Conservation (phyloP, 192 early-diverging fungal genomes). For the Chytriomyces sp. region DNA sequence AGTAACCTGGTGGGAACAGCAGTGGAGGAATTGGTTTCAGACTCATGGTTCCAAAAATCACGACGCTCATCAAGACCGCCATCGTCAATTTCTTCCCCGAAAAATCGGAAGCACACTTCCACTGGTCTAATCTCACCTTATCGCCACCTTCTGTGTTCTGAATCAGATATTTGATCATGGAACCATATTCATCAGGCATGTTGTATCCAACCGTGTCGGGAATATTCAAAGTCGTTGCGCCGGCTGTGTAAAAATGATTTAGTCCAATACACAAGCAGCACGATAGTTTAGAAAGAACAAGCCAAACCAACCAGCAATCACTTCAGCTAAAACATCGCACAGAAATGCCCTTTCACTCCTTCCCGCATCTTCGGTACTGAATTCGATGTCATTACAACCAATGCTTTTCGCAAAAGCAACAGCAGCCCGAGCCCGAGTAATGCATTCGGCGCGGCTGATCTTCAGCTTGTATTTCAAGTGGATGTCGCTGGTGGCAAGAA, state of each 20-base stretch:
- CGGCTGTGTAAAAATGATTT: slow-evolving; percentile 60
- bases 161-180: slow-evolving; percentile 81
- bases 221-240: slow-evolving; percentile 94
- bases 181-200: slow-evolving; percentile 87
- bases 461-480: slow-evolving; percentile 94
- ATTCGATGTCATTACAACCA: slow-evolving; percentile 86
- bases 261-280: slow-evolving; percentile 43
- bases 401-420: slow-evolving; percentile 80
- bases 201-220: slow-evolving; percentile 99
- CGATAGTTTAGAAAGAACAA: neutral
- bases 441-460: slow-evolving; percentile 85
- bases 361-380: slow-evolving; percentile 94
- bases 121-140: slow-evolving; percentile 46
- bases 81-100: too few species aligned
- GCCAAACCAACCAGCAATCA: slow-evolving; percentile 46
- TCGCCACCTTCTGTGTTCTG: slow-evolving; percentile 73
- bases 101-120: neutral
- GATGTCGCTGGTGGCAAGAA: slow-evolving; percentile 96
- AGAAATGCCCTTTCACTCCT: slow-evolving; percentile 89
- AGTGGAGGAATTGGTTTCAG: neutral
- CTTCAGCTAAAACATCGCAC: slow-evolving; percentile 77
- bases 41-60: neutral
- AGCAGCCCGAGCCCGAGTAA: slow-evolving; percentile 76
- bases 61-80: neutral
- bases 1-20: slow-evolving; percentile 45